Conservation (phyloP, 495 filamentous ascomycete genomes). For the Penicillium dipodomyicola region DNA sequence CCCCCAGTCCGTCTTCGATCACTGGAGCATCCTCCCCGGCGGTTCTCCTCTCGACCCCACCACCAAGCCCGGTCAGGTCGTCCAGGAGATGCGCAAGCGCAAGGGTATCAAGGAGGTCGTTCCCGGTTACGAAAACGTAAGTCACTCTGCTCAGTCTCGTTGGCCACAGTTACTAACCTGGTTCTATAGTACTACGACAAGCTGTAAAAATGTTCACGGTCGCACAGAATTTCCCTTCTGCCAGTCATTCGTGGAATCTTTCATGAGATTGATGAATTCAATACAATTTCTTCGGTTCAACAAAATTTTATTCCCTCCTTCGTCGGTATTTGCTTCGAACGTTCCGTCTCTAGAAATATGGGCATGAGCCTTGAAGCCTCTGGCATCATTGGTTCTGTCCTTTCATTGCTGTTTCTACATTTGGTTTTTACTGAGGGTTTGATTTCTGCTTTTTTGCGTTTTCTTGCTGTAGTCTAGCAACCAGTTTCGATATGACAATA, state of each 20-base stretch:
- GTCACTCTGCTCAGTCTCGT: slow-evolving; percentile 35
- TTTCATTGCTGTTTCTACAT: slow-evolving; percentile 21
- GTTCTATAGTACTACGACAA: slow-evolving; percentile 91
- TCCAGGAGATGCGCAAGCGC: slow-evolving; percentile 90
- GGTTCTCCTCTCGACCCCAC: slow-evolving; percentile 85
- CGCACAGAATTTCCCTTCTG: slow-evolving; percentile 34
- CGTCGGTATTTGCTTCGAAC: slow-evolving; percentile 19
- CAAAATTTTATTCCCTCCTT: slow-evolving; percentile 29
- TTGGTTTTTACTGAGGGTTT: slow-evolving; percentile 18
- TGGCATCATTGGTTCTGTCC: slow-evolving; percentile 25
- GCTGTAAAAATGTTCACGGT: slow-evolving; percentile 65
- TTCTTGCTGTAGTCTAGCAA: slow-evolving; percentile 27
- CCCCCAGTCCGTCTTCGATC: slow-evolving; percentile 97
- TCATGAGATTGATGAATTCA: slow-evolving; percentile 54
- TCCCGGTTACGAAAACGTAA: slow-evolving; percentile 89
- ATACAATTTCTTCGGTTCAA: slow-evolving; percentile 47
- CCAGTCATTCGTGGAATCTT: slow-evolving; percentile 40
- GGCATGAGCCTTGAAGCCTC: neutral
- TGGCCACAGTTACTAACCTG: slow-evolving; percentile 51
- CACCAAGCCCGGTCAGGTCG: slow-evolving; percentile 81
- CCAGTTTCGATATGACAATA: slow-evolving; percentile 39
- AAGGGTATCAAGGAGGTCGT: slow-evolving; percentile 98
- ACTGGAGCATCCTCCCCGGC: slow-evolving; percentile 94
- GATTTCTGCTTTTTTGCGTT: slow-evolving; percentile 5
- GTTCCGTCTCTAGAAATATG: slow-evolving; percentile 22